Percentiles rank a stretch among this genome's conserved stretches.
Conservation (phyloP, 805 yeast genomes). For the Metschnikowia matae region DNA sequence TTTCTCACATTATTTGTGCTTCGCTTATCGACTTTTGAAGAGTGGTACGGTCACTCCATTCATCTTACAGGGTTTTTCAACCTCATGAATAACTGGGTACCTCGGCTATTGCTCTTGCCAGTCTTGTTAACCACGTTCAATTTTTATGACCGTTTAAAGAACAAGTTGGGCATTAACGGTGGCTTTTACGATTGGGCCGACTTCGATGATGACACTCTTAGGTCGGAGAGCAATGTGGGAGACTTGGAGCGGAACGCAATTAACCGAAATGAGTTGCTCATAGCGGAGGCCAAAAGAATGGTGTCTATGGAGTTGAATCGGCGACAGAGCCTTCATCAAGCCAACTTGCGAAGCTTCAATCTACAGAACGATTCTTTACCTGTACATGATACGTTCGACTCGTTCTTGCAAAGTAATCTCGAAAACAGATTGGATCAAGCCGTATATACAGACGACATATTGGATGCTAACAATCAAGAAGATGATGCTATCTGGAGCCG, state of each 20-base stretch:
- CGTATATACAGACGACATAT: not conserved
- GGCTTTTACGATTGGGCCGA: slow-evolving; percentile 40
- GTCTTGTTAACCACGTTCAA: slow-evolving; percentile 59
- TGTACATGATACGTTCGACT: not conserved
- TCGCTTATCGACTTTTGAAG: slow-evolving; percentile 55
- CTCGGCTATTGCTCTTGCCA: slow-evolving; percentile 71
- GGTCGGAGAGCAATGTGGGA: not conserved
- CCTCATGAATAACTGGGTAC: slow-evolving; percentile 68
- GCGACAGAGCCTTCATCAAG: slow-evolving; percentile 13
- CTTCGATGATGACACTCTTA: slow-evolving; percentile 29
- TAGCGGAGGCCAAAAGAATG: slow-evolving; percentile 42
- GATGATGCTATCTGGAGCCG: slow-evolving; percentile 23
- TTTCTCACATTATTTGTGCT: slow-evolving; percentile 62
- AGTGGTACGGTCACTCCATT: slow-evolving; percentile 71
- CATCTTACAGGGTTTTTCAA: slow-evolving; percentile 72
- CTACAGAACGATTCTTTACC: slow-evolving; percentile 19
- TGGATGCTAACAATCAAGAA: not conserved
- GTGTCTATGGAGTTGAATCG: slow-evolving; percentile 33
- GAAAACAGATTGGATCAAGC: slow-evolving; percentile 1
- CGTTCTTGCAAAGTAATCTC: slow-evolving; percentile 1
- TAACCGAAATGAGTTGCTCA: slow-evolving; percentile 33
- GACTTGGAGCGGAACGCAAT: slow-evolving; percentile 17
- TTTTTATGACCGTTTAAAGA: slow-evolving; percentile 59
- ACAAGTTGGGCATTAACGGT: slow-evolving; percentile 32
- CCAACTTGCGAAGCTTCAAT: slow-evolving; percentile 27